Evolutionary conservation across 805 yeast genomes (phyloP).

Genomic region (Maudiozyma saulgeensis): DNA sequence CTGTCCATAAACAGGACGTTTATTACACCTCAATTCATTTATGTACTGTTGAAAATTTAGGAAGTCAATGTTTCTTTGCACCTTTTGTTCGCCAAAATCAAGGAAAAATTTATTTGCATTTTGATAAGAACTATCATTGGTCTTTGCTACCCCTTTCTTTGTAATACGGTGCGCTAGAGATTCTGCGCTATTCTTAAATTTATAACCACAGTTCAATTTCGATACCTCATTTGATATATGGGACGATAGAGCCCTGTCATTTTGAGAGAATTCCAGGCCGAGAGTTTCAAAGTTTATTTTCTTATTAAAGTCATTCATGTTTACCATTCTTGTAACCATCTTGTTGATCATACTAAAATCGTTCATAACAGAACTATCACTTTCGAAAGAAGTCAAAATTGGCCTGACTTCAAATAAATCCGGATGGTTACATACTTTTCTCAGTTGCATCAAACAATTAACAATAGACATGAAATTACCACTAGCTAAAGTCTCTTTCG

Average conservation of each 20-base stretch:
- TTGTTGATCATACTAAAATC: constrained; percentile 37
- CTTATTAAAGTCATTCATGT: not conserved
- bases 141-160: constrained; percentile 6
- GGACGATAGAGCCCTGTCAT: constrained; percentile 36
- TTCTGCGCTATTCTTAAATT: constrained; percentile 37
- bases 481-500: constrained; percentile 84
- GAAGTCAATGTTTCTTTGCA: constrained; percentile 41
- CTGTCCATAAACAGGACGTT: constrained; percentile 58
- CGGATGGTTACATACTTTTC: constrained; percentile 95
- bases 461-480: constrained; percentile 93
- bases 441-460: constrained; percentile 93
- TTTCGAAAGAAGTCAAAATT: constrained; percentile 78
- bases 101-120: constrained; percentile 52
- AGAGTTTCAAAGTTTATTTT: constrained; percentile 45
- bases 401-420: constrained; percentile 95
- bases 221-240: constrained; percentile 37
- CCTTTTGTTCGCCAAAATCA: constrained; percentile 43
- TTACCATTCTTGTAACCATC: constrained; percentile 27
- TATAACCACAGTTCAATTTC: constrained; percentile 38
- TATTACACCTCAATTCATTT: constrained; percentile 55
- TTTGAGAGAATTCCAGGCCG: constrained; percentile 47
- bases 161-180: constrained; percentile 29
- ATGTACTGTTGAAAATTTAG: constrained; percentile 50
- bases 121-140: constrained; percentile 12
- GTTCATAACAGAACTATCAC: constrained; percentile 53